These are phyloP conservation scores for Acrasis kona DNA, from an alignment of 78 protist species.

Conservation along the genomic window DNA sequence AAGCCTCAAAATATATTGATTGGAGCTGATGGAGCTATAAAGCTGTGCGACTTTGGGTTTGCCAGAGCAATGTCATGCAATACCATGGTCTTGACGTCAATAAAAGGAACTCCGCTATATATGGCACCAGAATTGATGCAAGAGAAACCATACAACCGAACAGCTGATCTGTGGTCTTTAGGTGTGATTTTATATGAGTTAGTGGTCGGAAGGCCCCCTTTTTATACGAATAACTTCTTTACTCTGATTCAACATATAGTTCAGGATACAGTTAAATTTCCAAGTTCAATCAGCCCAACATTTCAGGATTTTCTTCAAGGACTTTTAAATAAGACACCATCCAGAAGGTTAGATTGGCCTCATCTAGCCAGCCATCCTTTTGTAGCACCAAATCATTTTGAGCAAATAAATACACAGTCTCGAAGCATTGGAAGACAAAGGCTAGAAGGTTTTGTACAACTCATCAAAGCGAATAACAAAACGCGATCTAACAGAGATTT, in stretches of 20 bases:
- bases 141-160: slow-evolving; percentile 81
- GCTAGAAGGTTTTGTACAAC: too few species aligned
- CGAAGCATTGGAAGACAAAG: too few species aligned
- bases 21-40: slow-evolving; percentile 44
- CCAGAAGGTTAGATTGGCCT: slow-evolving; percentile 71
- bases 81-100: slow-evolving; percentile 60
- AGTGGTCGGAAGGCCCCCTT: slow-evolving; percentile 78
- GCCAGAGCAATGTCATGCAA: slow-evolving; percentile 52
- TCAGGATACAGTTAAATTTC: slow-evolving; percentile 41
- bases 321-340: slow-evolving; percentile 57
- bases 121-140: slow-evolving; percentile 87
- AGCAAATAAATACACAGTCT: too few species aligned
- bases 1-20: slow-evolving; percentile 85
- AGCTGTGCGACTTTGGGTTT: slow-evolving; percentile 82
- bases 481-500: too few species aligned
- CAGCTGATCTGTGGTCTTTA: slow-evolving; percentile 88
- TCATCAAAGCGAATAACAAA: too few species aligned
- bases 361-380: slow-evolving; percentile 63
- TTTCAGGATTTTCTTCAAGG: slow-evolving; percentile 42
- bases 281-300: slow-evolving; percentile 19
- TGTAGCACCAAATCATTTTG: slow-evolving; percentile 18
- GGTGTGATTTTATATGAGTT: slow-evolving; percentile 81
- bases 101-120: slow-evolving; percentile 89
- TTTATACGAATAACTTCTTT: slow-evolving; percentile 63
- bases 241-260: slow-evolving; percentile 52